Conservation (phyloP, 2,329 filamentous ascomycete species). For the Boeremia lycopersici region DNA sequence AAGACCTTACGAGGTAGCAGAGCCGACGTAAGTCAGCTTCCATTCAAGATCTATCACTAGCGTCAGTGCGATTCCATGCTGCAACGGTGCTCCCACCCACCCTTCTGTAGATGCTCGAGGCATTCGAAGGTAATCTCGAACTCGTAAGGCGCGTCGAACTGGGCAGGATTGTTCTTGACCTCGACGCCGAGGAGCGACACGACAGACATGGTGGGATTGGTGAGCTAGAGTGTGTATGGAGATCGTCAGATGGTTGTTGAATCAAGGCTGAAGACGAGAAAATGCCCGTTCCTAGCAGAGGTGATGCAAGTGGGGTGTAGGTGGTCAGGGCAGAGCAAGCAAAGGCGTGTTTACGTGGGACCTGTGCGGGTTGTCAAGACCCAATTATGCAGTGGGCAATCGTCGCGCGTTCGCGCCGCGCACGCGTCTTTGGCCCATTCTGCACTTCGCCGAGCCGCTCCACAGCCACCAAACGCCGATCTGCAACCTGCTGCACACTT, state of each 20-base stretch:
- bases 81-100: constrained; percentile 52
- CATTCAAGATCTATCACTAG: constrained; percentile 82
- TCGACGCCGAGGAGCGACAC: constrained; percentile 95
- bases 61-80: constrained; percentile 20
- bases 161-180: constrained; percentile 95
- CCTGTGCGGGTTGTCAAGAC: constrained; percentile 16
- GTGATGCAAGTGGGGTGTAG: background rate
- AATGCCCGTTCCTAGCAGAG: background rate
- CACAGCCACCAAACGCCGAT: background rate
- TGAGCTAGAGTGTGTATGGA: constrained; percentile 6
- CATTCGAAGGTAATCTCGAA: constrained; percentile 99
- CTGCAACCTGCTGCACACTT: too few species aligned
- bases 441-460: background rate
- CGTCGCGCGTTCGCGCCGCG: background rate
- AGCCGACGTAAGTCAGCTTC: constrained; percentile 99
- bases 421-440: background rate
- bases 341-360: constrained; percentile 14
- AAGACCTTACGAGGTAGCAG: constrained; percentile 83
- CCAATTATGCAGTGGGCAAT: background rate
- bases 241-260: background rate
- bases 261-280: background rate
- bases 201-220: constrained; percentile 77
- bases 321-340: background rate
- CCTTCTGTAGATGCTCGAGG: constrained; percentile 91
- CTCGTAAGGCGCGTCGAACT: constrained; percentile 90